A percentile compares a stretch with the other conserved stretches of the same genome.
Evolutionary conservation across 352 stramenopile genomes (phyloP).

Genomic region (Phytophthora fragariaefolia): DNA sequence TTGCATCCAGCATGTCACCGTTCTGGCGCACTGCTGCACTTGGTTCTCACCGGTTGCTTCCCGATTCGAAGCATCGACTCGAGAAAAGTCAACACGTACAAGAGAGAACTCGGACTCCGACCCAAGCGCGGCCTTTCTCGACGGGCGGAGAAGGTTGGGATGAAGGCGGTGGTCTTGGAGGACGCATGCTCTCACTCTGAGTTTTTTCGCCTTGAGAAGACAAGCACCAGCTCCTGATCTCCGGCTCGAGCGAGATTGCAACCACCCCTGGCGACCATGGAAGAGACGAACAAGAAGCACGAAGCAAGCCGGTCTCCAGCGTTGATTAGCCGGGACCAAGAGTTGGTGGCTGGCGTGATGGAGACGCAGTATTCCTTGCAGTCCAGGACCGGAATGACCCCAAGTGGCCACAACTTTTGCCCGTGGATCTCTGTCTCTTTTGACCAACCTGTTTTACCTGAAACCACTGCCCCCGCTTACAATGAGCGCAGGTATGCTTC

Average conservation of each 20-base stretch:
- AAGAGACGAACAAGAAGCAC: slow-evolving; percentile 6
- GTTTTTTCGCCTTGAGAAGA: slow-evolving; percentile 33
- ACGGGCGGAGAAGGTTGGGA: slow-evolving; percentile 31
- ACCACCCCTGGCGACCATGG: slow-evolving; percentile 15
- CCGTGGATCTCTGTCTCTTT: slow-evolving; percentile 30
- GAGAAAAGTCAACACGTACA: slow-evolving; percentile 35
- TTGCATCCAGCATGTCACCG: slow-evolving; percentile 20
- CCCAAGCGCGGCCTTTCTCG: slow-evolving; percentile 36
- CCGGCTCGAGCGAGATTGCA: not conserved
- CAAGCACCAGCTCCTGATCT: slow-evolving; percentile 15
- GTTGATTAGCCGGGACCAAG: slow-evolving; percentile 8
- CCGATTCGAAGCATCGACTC: slow-evolving; percentile 27
- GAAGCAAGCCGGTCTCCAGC: not conserved
- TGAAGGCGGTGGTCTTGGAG: slow-evolving; percentile 8
- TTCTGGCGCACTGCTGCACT: slow-evolving; percentile 8
- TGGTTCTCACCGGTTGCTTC: slow-evolving; percentile 34
- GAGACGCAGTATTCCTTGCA: slow-evolving; percentile 24
- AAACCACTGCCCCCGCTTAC: slow-evolving; percentile 14
- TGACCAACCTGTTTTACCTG: slow-evolving; percentile 20
- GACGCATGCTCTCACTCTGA: slow-evolving; percentile 34
- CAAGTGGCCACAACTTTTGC: slow-evolving; percentile 22
- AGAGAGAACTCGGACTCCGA: not conserved
- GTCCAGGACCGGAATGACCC: slow-evolving; percentile 34
- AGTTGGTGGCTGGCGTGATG: slow-evolving; percentile 10
- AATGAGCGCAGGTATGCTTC: slow-evolving; percentile 31